Evolutionary conservation across 1,284 basidiomycete species (phyloP).

Genomic region (Acaromyces ingoldii): DNA sequence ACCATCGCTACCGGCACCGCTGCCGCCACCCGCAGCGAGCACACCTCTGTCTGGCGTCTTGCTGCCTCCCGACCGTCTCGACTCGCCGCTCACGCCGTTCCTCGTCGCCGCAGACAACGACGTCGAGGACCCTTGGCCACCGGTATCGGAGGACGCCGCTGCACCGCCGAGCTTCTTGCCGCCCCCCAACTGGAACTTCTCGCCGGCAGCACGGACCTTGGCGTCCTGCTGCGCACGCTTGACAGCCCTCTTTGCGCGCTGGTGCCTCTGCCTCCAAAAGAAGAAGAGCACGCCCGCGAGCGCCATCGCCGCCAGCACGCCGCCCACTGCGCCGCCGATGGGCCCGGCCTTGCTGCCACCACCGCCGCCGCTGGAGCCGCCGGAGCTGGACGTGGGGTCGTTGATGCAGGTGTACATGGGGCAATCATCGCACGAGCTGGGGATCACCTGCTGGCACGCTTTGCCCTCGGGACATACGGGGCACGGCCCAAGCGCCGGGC

Average conservation of each 20-base stretch:
- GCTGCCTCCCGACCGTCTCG: neutral
- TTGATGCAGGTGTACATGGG: neutral
- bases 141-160: neutral
- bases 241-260: neutral
- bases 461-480: neutral
- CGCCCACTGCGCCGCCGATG: slow-evolving; percentile 3
- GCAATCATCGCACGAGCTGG: neutral
- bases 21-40: neutral
- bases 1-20: neutral
- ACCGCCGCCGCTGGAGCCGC: neutral
- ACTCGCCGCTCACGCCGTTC: neutral
- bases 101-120: neutral
- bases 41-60: neutral
- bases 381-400: neutral
- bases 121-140: neutral
- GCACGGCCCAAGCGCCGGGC: neutral
- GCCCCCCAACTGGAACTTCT: neutral
- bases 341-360: too few relatives aligned
- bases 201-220: neutral
- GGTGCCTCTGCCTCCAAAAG: neutral
- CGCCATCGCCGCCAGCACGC: neutral
- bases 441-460: neutral
- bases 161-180: neutral
- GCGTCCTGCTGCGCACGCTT: neutral
- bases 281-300: neutral